phyloP scores from a whole-genome alignment of 2,329 filamentous ascomycete genomes.

The Epichloe sp. region DNA sequence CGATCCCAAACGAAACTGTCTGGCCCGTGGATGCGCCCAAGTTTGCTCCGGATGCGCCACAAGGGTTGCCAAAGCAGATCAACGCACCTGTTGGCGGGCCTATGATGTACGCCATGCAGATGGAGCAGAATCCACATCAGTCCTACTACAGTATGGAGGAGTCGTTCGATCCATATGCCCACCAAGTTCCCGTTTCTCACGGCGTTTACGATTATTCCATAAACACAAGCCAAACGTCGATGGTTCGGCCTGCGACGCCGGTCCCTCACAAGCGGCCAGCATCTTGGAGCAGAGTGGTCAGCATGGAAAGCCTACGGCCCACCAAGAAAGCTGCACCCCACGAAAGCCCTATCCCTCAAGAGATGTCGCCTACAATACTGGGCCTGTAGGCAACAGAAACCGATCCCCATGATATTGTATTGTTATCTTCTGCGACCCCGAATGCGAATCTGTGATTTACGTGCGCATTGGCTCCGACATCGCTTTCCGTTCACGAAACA shows the following conservation, averaged over 20 bases:
- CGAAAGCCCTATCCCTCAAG: constrained; percentile 12
- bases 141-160: constrained; percentile 11
- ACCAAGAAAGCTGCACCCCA: constrained; percentile 22
- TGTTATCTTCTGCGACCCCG: no score
- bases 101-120: constrained; percentile 18
- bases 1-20: constrained; percentile 24
- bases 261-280: constrained; percentile 25
- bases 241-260: constrained; percentile 23
- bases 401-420: no score
- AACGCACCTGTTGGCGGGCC: constrained; percentile 18
- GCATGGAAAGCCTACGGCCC: constrained; percentile 24
- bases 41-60: constrained; percentile 22
- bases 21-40: constrained; percentile 27
- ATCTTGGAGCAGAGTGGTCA: constrained; percentile 25
- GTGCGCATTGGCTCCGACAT: no score
- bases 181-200: constrained; percentile 7
- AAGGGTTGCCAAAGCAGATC: constrained; percentile 18
- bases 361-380: constrained; percentile 13
- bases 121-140: constrained; percentile 19
- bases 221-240: constrained; percentile 13
- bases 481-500: background rate
- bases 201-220: constrained; percentile 15
- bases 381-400: constrained; percentile 10
- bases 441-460: no score
- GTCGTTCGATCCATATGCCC: constrained; percentile 6